Evolutionary conservation across 2,329 filamentous ascomycete genomes (phyloP), one percentile per base, ranked within the genome.

Genomic region (Aspergillus cejpii): DNA sequence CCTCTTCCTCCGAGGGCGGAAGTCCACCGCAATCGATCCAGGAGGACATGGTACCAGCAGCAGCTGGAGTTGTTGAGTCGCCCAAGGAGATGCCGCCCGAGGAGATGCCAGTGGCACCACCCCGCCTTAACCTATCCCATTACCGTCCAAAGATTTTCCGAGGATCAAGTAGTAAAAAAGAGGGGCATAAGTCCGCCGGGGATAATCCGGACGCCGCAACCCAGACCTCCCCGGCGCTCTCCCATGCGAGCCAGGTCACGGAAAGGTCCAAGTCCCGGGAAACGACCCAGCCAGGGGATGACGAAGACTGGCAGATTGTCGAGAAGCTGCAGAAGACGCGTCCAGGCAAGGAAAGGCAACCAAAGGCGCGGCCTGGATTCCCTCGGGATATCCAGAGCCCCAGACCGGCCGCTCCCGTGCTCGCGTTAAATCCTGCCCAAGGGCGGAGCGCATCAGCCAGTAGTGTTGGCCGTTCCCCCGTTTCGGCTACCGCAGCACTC

Each of bases 401-500:
- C 5, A 56, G 52, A 23, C 41, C 47, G 2, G 56, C 52, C 5
- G 54, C 52, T 2, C 61, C 63, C 3, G 27, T 62, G 10, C 53
- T 62, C 3, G 53, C 56, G 23, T 37, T 57, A 3, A 62, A 58
- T 5, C 43, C 52, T 1, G 44, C 59, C 3, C 48, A 65, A 29
- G 67, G 59, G 28, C 54, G 57, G 44, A 66, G 60, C 37, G 61
- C 57, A 14, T 61, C 58, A 27, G 63, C 53, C 41, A 54, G 49
- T n/a, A 42, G 45, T 12, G 26, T 51, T 33, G 55, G 43, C 45
- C 59, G 43, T 42, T 58, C 60, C 20, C 24, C 52, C 3, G 44
- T 51, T 44, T 70, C 69, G 2, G 70, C 70, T 3, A 63, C 67
- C 23, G 60, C 61, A 44, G 61, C 65, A 11, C 53, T 73, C 5